These are phyloP conservation scores for Gonapodya sp. DNA, from an alignment of 192 early-diverging fungal genomes.

Conservation along the genomic window DNA sequence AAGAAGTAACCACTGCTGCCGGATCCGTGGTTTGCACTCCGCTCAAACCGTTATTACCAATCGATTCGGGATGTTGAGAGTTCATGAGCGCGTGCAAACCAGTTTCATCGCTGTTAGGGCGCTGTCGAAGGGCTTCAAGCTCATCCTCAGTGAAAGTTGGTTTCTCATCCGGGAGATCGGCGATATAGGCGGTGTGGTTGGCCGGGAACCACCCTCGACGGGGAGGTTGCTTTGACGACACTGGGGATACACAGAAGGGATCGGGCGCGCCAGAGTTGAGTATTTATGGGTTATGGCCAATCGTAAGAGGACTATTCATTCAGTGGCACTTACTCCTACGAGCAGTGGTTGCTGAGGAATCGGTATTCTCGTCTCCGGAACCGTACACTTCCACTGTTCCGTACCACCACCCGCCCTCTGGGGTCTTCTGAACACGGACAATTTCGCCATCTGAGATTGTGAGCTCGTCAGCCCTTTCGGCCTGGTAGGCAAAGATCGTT, in stretches of 20 bases:
- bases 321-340: background rate
- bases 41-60: background rate
- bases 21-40: background rate
- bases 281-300: background rate
- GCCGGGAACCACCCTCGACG: background rate
- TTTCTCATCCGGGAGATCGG: background rate
- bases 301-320: background rate
- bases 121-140: background rate
- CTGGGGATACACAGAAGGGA: too few species aligned
- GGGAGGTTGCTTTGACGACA: too few species aligned
- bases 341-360: background rate
- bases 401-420: background rate
- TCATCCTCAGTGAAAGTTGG: background rate
- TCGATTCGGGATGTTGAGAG: background rate
- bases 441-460: background rate
- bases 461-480: background rate
- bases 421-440: background rate
- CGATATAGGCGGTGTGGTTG: background rate
- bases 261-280: too few species aligned
- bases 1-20: background rate
- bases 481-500: background rate
- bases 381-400: background rate
- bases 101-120: background rate
- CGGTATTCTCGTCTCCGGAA: background rate
- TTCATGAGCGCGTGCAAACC: background rate